Evolutionary conservation across 2,329 filamentous ascomycete species (phyloP).

Genomic region (Fusarium decemcellulare): DNA sequence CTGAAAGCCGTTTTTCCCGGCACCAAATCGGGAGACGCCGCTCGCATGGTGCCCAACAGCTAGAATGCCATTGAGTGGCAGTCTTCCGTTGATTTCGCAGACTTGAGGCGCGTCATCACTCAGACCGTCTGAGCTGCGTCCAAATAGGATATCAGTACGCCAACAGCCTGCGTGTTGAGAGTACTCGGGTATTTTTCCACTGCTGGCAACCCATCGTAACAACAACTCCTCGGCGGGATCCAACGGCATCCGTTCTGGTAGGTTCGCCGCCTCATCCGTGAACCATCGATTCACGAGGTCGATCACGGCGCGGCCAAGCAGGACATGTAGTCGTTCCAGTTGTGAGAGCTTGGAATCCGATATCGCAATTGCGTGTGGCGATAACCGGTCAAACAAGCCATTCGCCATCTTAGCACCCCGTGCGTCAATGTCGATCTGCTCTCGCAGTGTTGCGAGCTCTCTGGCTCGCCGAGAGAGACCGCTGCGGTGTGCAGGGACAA

Average conservation of each 20-base stretch:
- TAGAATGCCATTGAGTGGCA: slow-evolving; percentile 23
- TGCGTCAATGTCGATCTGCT: slow-evolving; percentile 6
- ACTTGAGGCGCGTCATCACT: slow-evolving; percentile 16
- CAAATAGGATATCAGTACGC: slow-evolving; percentile 32
- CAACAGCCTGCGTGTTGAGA: slow-evolving; percentile 22
- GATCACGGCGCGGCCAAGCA: slow-evolving; percentile 23
- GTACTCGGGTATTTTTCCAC: slow-evolving; percentile 10
- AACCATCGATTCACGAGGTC: slow-evolving; percentile 32
- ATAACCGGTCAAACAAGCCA: slow-evolving; percentile 20
- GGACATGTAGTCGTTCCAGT: slow-evolving; percentile 12
- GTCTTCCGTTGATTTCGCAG: slow-evolving; percentile 31
- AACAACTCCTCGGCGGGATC: slow-evolving; percentile 26
- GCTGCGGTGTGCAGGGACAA: slow-evolving; percentile 30
- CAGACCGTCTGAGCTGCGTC: slow-evolving; percentile 4
- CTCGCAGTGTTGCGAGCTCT: slow-evolving; percentile 22
- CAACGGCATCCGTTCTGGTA: slow-evolving; percentile 28
- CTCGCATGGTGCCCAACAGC: slow-evolving; percentile 4
- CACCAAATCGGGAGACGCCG: slow-evolving; percentile 14
- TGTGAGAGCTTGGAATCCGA: slow-evolving; percentile 2
- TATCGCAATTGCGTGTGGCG: slow-evolving; percentile 19
- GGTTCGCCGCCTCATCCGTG: slow-evolving; percentile 12
- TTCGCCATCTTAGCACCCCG: slow-evolving; percentile 5
- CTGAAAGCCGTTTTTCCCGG: slow-evolving; percentile 9
- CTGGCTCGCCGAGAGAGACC: slow-evolving; percentile 19
- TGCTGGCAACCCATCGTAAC: slow-evolving; percentile 12